Evolutionary conservation across 148 eudicot species (phyloP).

Genomic region (Cornus kousa): DNA sequence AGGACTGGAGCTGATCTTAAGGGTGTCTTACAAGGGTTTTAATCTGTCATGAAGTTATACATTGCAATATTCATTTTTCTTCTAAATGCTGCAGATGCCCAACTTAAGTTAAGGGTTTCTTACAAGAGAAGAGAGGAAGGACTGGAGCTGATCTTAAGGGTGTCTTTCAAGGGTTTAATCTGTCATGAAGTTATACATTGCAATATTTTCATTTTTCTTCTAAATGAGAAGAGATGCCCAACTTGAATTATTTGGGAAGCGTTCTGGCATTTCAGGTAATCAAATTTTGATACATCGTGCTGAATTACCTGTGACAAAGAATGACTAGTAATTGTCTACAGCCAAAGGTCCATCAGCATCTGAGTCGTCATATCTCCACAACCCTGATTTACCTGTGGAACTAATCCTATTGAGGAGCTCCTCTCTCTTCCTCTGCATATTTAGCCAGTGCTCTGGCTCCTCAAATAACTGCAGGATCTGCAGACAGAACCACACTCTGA

Average conservation of each 20-base stretch:
- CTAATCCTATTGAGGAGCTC: conserved; percentile 13
- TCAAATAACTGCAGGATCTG: conserved; percentile 29
- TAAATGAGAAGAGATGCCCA: neutral
- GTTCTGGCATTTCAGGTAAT: neutral
- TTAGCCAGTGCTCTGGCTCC: conserved; percentile 23
- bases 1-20: neutral
- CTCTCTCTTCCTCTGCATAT: conserved; percentile 26
- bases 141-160: no score
- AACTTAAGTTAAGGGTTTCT: no score
- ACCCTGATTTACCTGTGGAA: conserved; percentile 1
- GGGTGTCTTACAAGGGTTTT: no score
- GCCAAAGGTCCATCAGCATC: neutral
- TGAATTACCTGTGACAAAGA: neutral
- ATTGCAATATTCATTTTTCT: no score
- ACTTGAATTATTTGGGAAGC: neutral
- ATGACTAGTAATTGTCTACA: neutral
- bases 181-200: neutral
- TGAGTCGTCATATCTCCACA: conserved; percentile 7
- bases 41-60: no score
- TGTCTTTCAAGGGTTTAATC: no score
- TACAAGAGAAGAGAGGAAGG: no score
- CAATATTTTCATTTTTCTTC: neutral
- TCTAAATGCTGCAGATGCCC: no score
- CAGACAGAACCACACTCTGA: conserved; percentile 4
- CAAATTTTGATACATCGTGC: no score